phyloP scores from a whole-genome alignment of 495 filamentous ascomycete species.

The Podospora pseudocomata region DNA sequence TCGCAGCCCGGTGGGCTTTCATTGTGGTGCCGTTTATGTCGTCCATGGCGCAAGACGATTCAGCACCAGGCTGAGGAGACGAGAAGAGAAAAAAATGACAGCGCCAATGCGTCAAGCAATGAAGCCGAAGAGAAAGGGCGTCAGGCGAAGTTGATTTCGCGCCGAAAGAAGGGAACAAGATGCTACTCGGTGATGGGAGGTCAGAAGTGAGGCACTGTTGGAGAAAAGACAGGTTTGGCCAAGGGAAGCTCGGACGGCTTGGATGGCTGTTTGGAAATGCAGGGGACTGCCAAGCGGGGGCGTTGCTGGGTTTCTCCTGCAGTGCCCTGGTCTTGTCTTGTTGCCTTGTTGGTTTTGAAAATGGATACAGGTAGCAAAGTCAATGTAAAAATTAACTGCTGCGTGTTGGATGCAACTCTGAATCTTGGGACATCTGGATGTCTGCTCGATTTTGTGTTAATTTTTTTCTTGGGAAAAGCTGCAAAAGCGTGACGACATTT shows the following conservation, averaged over 20 bases:
- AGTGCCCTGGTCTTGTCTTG: neutral
- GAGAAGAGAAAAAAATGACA: neutral
- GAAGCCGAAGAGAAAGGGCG: neutral
- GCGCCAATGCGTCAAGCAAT: slow-evolving; percentile 7
- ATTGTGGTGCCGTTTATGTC: slow-evolving; percentile 36
- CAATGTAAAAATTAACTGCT: neutral
- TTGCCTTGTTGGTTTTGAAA: neutral
- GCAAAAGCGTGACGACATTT: neutral
- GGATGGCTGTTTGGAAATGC: neutral
- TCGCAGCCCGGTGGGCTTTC: slow-evolving; percentile 11
- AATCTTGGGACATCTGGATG: neutral
- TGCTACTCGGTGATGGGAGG: neutral
- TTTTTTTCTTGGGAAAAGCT: neutral
- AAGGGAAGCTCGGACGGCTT: neutral
- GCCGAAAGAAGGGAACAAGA: neutral
- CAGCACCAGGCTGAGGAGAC: slow-evolving; percentile 28
- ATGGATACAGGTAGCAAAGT: neutral
- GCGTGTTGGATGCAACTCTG: neutral
- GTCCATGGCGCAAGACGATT: slow-evolving; percentile 27
- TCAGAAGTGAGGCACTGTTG: neutral
- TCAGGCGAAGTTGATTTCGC: neutral
- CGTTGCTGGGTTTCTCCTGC: too few species aligned
- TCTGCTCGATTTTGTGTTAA: neutral
- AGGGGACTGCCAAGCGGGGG: neutral
- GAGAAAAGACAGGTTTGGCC: neutral